Percentiles rank a stretch among this genome's conserved stretches.
These are phyloP conservation scores for Cicer pinnatifidum DNA, from an alignment of 306 rosid species.

Conservation along the genomic window DNA sequence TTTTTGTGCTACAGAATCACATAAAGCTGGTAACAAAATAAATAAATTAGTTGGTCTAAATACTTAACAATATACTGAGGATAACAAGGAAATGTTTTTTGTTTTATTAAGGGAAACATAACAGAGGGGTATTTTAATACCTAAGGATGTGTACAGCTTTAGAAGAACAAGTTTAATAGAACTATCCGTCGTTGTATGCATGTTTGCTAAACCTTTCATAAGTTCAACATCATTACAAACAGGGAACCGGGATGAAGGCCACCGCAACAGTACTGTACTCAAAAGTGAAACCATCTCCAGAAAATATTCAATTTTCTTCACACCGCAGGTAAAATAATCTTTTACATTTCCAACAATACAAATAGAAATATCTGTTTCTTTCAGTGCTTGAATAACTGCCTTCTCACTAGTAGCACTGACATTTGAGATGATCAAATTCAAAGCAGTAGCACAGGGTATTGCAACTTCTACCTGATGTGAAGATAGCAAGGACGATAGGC, in stretches of 20 bases:
- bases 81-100: constrained; percentile 17
- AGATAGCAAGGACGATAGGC: constrained; percentile 68
- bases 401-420: constrained; percentile 58
- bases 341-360: constrained; percentile 53
- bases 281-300: constrained; percentile 71
- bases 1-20: constrained; percentile 66
- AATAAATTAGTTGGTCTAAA: constrained; percentile 35
- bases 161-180: constrained; percentile 57
- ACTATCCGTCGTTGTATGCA: constrained; percentile 50
- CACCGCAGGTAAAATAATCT: constrained; percentile 49
- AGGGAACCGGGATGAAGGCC: constrained; percentile 74
- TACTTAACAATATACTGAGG: constrained; percentile 20
- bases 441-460: constrained; percentile 61
- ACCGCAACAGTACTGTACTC: constrained; percentile 69
- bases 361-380: constrained; percentile 53
- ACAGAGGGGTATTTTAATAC: constrained; percentile 51
- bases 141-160: constrained; percentile 82
- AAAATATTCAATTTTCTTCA: constrained; percentile 56
- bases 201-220: constrained; percentile 56
- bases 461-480: constrained; percentile 60
- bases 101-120: neutral
- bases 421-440: constrained; percentile 64
- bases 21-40: constrained; percentile 67
- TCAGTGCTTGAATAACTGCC: constrained; percentile 64
- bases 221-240: constrained; percentile 64